A percentile compares a stretch with the other conserved stretches of the same genome.
These are phyloP conservation scores for Sclerotinia subarctica DNA, from an alignment of 2,329 filamentous ascomycete species.

Conservation along the genomic window DNA sequence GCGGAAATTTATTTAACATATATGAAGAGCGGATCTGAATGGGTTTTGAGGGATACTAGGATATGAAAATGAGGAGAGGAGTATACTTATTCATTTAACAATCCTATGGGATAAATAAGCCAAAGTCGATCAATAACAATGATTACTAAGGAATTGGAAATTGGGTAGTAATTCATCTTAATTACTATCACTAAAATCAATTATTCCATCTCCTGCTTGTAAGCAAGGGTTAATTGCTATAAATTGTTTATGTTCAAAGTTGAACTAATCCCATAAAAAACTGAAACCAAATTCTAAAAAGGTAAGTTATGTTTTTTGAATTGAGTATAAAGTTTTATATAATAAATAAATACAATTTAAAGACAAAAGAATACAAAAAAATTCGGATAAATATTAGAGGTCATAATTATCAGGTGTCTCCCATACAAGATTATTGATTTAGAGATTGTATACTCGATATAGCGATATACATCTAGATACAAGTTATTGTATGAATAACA, in stretches of 20 bases:
- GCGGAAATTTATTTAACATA: too few species aligned
- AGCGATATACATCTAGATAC: not conserved
- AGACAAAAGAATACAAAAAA: not conserved
- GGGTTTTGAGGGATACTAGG: not conserved
- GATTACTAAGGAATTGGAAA: conserved; percentile 4
- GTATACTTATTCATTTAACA: too few species aligned
- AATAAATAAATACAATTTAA: not conserved
- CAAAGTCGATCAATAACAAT: not conserved
- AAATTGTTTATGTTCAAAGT: not conserved
- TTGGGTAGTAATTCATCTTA: conserved; percentile 9
- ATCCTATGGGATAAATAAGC: not conserved
- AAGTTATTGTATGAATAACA: not conserved
- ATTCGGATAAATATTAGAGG: not conserved
- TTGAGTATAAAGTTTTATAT: too few species aligned
- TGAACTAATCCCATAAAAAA: not conserved
- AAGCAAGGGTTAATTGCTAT: not conserved
- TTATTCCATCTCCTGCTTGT: not conserved
- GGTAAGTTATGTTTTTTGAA: not conserved
- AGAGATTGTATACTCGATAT: not conserved
- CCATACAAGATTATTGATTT: conserved; percentile 2
- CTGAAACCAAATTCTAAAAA: not conserved
- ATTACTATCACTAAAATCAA: not conserved
- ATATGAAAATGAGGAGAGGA: not conserved
- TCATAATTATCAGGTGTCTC: not conserved
- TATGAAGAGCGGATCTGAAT: too few species aligned